phyloP scores from a whole-genome alignment of 495 filamentous ascomycete genomes.

The Aspergillus sclerotiicarbonarius region DNA sequence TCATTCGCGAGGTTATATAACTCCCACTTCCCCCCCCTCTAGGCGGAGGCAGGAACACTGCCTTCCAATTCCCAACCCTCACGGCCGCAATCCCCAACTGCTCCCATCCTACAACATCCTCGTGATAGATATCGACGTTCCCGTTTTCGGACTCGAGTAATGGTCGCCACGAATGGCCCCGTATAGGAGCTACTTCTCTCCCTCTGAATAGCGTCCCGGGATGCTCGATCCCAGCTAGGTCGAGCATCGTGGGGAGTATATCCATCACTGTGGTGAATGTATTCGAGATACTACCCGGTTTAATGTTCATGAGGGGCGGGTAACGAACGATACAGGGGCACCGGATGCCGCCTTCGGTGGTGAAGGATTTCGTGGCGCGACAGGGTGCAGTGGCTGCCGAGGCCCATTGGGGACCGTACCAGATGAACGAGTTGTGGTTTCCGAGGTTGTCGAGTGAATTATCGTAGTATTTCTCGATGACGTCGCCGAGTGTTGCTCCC shows the following conservation, averaged over 20 bases:
- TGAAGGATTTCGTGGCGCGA: slow-evolving; percentile 50
- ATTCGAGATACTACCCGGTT: neutral
- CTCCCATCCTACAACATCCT: neutral
- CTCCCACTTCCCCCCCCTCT: slow-evolving; percentile 5
- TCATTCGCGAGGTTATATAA: neutral
- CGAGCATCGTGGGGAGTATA: neutral
- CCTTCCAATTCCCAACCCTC: neutral
- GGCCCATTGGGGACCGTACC: slow-evolving; percentile 56
- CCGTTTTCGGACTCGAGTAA: neutral
- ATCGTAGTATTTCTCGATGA: slow-evolving; percentile 51
- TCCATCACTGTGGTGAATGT: neutral
- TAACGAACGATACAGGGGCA: slow-evolving; percentile 43
- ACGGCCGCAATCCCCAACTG: slow-evolving; percentile 2
- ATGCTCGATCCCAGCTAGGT: neutral
- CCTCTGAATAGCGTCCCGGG: neutral
- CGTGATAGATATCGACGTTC: neutral
- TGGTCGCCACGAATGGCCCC: neutral
- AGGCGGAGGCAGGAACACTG: neutral
- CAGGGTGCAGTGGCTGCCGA: slow-evolving; percentile 55
- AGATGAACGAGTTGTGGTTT: slow-evolving; percentile 47
- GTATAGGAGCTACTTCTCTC: neutral
- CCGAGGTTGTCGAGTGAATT: slow-evolving; percentile 54
- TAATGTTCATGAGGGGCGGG: neutral
- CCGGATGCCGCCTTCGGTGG: slow-evolving; percentile 51
- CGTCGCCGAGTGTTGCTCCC: slow-evolving; percentile 33